These are phyloP conservation scores for Cladobotryum mycophilum DNA, from an alignment of 2,329 filamentous ascomycete species.

Conservation along the genomic window DNA sequence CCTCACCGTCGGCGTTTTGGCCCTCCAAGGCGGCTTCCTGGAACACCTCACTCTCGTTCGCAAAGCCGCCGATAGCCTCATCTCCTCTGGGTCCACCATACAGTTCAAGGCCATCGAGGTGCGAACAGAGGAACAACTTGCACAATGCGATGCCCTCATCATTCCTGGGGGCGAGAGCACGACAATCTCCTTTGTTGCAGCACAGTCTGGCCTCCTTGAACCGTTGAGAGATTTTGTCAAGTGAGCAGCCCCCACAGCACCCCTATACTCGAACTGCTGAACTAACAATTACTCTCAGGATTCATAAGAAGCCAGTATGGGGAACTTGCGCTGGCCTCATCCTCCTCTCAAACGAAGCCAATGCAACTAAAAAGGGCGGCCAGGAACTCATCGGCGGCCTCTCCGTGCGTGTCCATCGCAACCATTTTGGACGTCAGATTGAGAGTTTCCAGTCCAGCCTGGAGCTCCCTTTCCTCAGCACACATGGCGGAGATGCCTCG, in stretches of 20 bases:
- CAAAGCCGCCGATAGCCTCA: conserved; percentile 49
- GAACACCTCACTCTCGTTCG: conserved; percentile 78
- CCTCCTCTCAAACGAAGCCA: conserved; percentile 79
- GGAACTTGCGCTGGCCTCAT: conserved; percentile 95
- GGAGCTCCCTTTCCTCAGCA: conserved; percentile 61
- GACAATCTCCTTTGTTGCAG: conserved; percentile 82
- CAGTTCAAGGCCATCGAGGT: conserved; percentile 68
- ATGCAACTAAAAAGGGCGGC: conserved; percentile 80
- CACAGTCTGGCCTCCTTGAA: conserved; percentile 72
- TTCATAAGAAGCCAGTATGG: conserved; percentile 78
- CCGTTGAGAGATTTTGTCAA: conserved; percentile 87
- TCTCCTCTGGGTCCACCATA: conserved; percentile 16
- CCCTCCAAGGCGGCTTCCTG: conserved; percentile 87
- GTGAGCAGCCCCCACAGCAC: conserved; percentile 39
- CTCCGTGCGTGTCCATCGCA: conserved; percentile 83
- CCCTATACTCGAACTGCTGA: background rate
- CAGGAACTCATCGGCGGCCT: conserved; percentile 92
- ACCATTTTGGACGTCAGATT: conserved; percentile 89
- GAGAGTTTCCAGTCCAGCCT: conserved; percentile 82
- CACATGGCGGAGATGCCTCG: conserved; percentile 17
- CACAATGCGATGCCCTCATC: conserved; percentile 72
- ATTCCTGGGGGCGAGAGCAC: conserved; percentile 95
- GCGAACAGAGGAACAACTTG: conserved; percentile 65
- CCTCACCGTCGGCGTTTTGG: conserved; percentile 55
- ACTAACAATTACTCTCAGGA: conserved; percentile 38